These are phyloP conservation scores for Eugenia klotzschiana DNA, from an alignment of 441 rosid genomes.

Conservation along the genomic window DNA sequence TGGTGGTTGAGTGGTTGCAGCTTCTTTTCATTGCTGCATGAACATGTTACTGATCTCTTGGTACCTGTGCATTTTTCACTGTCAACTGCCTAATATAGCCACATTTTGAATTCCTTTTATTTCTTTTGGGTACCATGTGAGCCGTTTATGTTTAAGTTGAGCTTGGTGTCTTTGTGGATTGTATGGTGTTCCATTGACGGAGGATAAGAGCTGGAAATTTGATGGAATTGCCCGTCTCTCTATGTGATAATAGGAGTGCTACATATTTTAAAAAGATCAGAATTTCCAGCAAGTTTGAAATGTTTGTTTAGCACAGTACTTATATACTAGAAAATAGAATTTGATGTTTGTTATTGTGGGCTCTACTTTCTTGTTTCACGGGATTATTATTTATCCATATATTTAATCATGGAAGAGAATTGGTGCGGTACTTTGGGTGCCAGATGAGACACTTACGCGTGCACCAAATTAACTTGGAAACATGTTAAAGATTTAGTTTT, in stretches of 20 bases:
- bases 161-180: not conserved
- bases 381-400: not conserved
- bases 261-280: not conserved
- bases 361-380: not conserved
- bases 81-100: not conserved
- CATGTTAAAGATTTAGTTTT: not conserved
- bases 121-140: not conserved
- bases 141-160: not conserved
- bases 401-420: not conserved
- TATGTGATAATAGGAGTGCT: not conserved
- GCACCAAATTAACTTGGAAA: not conserved
- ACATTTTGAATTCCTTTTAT: not conserved
- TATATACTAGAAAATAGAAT: not conserved
- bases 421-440: not conserved
- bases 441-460: not conserved
- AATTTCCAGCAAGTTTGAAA: not conserved
- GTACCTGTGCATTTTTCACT: not conserved
- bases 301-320: not conserved
- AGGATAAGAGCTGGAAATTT: not conserved
- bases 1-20: constrained; percentile 2
- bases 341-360: not conserved
- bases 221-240: not conserved
- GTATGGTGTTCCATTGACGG: not conserved
- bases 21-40: not conserved
- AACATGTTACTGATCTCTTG: not conserved